Conservation (phyloP, 2,329 filamentous ascomycete genomes). For the Chaetomium sp. region DNA sequence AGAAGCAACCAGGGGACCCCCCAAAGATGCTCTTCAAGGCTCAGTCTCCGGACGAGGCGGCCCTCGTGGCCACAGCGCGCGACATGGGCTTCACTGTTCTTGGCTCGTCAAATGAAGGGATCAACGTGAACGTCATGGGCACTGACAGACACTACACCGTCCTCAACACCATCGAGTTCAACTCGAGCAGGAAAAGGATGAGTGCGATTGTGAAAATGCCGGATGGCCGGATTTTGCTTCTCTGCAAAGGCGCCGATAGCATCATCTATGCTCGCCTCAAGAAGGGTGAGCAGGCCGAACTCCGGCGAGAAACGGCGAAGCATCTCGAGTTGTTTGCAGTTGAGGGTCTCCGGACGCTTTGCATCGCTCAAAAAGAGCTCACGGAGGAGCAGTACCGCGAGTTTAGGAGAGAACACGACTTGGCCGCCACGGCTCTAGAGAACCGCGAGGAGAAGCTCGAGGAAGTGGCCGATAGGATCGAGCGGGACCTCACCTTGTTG, state of each 20-base stretch:
- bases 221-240: slow-evolving; percentile 82
- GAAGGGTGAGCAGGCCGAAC: slow-evolving; percentile 80
- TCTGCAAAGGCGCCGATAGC: slow-evolving; percentile 97
- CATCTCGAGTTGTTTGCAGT: slow-evolving; percentile 96
- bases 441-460: slow-evolving; percentile 93
- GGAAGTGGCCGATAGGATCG: slow-evolving; percentile 83
- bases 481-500: slow-evolving; percentile 82
- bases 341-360: slow-evolving; percentile 91
- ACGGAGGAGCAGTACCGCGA: slow-evolving; percentile 77
- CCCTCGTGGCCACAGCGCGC: slow-evolving; percentile 87
- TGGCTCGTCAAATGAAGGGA: slow-evolving; percentile 74
- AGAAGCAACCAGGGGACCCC: slow-evolving; percentile 84
- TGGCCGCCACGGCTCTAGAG: slow-evolving; percentile 79
- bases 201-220: slow-evolving; percentile 96
- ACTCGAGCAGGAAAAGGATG: slow-evolving; percentile 96
- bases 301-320: slow-evolving; percentile 82
- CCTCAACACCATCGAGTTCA: slow-evolving; percentile 95
- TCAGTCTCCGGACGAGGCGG: slow-evolving; percentile 94
- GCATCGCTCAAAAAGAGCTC: slow-evolving; percentile 82
- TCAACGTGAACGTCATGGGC: slow-evolving; percentile 84
- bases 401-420: slow-evolving; percentile 86
- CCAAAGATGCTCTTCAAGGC: slow-evolving; percentile 94
- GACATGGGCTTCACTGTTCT: slow-evolving; percentile 95
- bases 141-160: slow-evolving; percentile 83
- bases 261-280: slow-evolving; percentile 93